These are phyloP conservation scores for Uromyces viciae-fabae DNA, from an alignment of 1,284 basidiomycete species.

Conservation along the genomic window DNA sequence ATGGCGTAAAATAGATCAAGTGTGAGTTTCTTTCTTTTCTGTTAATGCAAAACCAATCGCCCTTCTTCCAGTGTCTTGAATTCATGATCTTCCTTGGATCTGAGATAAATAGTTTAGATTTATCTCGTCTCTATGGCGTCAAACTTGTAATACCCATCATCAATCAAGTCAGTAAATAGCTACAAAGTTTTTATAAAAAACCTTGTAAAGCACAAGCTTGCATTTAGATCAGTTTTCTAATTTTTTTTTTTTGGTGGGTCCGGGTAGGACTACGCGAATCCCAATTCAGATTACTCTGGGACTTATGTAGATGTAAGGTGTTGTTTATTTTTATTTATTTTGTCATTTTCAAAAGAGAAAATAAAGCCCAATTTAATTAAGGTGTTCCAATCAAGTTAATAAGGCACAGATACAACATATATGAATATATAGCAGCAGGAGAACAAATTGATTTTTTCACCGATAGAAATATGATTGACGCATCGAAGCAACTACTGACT, in stretches of 20 bases:
- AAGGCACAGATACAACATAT: conserved; percentile 37
- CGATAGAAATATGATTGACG: conserved; percentile 2
- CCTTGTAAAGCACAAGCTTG: not conserved
- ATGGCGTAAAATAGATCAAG: conserved; percentile 33
- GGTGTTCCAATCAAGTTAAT: conserved; percentile 5
- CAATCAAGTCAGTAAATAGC: conserved; percentile 31
- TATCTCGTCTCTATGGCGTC: conserved; percentile 28
- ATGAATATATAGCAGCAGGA: conserved; percentile 14
- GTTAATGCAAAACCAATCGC: not conserved
- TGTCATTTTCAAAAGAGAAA: not conserved
- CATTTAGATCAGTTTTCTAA: not conserved
- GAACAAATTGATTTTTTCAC: conserved; percentile 25
- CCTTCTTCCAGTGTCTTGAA: not conserved
- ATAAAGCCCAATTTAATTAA: not conserved
- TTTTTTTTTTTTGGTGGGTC: no score
- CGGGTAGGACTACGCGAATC: conserved; percentile 19
- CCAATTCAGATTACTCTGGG: conserved; percentile 14
- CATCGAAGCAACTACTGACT: conserved; percentile 25
- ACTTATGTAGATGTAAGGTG: conserved; percentile 31
- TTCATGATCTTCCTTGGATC: not conserved
- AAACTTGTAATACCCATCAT: conserved; percentile 41
- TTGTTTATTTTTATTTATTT: not conserved
- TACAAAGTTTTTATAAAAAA: not conserved
- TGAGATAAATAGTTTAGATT: conserved; percentile 14
- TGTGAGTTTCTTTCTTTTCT: not conserved